A percentile compares a stretch with the other conserved stretches of the same genome.
These are phyloP conservation scores for Crepidotus variabilis DNA, from an alignment of 768 basidiomycete genomes.

Conservation along the genomic window DNA sequence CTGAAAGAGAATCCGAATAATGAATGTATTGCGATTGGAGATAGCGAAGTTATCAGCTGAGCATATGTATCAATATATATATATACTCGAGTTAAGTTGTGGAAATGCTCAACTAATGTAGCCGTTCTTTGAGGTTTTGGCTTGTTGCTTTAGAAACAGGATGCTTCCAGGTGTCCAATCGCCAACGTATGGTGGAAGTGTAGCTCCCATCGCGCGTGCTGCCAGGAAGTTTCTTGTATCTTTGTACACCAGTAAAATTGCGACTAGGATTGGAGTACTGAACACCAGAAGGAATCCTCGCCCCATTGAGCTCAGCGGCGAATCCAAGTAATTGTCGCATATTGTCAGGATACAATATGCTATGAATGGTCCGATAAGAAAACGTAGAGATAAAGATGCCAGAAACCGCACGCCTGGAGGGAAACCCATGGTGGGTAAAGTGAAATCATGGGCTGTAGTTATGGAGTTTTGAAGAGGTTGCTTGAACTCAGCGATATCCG, in stretches of 20 bases:
- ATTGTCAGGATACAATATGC: not conserved
- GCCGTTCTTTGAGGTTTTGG: not conserved
- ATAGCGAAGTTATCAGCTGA: not conserved
- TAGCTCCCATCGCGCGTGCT: not conserved
- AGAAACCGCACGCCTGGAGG: not conserved
- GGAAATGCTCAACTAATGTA: not conserved
- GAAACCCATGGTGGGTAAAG: not conserved
- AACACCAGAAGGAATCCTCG: not conserved
- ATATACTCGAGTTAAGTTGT: not conserved
- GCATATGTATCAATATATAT: not conserved
- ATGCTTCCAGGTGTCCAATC: not conserved
- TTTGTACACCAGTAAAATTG: not conserved
- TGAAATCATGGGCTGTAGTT: no score
- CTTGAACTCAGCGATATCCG: no score
- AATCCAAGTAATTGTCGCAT: not conserved
- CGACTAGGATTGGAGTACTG: not conserved
- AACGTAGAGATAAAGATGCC: not conserved
- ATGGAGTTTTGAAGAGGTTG: no score
- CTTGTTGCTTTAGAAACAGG: not conserved
- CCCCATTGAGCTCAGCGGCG: not conserved
- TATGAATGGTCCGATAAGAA: not conserved
- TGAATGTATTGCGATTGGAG: conserved; percentile 9
- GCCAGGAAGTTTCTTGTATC: not conserved
- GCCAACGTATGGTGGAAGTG: not conserved
- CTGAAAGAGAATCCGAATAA: conserved; percentile 18